phyloP scores from a whole-genome alignment of 2,329 filamentous ascomycete genomes.

The Aulographum hederae region DNA sequence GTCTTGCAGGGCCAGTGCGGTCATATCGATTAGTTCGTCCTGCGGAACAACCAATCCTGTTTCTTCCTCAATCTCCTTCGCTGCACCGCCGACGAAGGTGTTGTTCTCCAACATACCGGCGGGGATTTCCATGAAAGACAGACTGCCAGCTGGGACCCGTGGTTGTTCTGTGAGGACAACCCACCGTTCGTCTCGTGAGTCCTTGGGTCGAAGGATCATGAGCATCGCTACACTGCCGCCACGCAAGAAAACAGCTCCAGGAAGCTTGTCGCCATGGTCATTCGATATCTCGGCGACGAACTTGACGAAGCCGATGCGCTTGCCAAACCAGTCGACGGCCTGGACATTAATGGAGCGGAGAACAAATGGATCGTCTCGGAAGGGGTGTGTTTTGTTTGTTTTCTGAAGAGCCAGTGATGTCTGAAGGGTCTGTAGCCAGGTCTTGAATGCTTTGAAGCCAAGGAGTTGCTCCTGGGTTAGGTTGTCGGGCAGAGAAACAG shows the following conservation, averaged over 20 bases:
- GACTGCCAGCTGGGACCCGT: conserved; percentile 34
- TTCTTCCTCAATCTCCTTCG: conserved; percentile 39
- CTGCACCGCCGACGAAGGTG: conserved; percentile 34
- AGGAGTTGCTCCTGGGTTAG: conserved; percentile 28
- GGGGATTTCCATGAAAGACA: conserved; percentile 37
- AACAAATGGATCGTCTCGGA: conserved; percentile 30
- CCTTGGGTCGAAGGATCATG: too few relatives aligned
- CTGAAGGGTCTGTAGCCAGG: conserved; percentile 33
- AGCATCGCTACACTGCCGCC: conserved; percentile 41
- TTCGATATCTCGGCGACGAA: conserved; percentile 34
- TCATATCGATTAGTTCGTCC: conserved; percentile 34
- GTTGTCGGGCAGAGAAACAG: conserved; percentile 23
- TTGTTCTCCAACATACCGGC: conserved; percentile 44
- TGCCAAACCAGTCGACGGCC: conserved; percentile 33
- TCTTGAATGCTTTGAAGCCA: conserved; percentile 33
- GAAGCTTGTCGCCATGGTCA: conserved; percentile 29
- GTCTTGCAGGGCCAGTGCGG: conserved; percentile 24
- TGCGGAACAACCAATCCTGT: conserved; percentile 32
- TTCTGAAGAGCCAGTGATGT: conserved; percentile 29
- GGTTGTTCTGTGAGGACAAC: too few relatives aligned
- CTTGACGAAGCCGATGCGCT: conserved; percentile 37
- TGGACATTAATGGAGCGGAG: conserved; percentile 35
- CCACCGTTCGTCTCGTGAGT: too few relatives aligned
- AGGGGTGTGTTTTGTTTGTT: conserved; percentile 25
- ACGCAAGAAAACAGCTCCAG: conserved; percentile 37